These are phyloP conservation scores for Magnolia kwangsiensis DNA, from an alignment of 164 flowering plant species.

Conservation along the genomic window DNA sequence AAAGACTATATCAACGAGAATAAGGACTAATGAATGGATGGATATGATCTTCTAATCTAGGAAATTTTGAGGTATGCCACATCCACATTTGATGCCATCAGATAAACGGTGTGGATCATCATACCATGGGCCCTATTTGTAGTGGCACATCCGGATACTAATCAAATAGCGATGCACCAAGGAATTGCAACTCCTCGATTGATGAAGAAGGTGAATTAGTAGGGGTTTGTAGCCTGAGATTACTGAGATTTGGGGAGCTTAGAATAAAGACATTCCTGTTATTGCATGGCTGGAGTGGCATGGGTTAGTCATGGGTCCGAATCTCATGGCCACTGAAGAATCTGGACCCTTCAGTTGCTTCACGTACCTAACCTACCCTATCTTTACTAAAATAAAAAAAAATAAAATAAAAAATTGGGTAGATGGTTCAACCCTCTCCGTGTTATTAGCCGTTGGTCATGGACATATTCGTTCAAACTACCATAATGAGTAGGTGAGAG, in stretches of 20 bases:
- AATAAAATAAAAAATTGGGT: background rate
- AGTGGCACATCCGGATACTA: background rate
- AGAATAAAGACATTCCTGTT: conserved; percentile 8
- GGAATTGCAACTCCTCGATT: background rate
- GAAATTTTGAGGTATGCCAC: background rate
- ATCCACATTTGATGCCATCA: background rate
- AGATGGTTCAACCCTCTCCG: background rate
- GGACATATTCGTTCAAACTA: background rate
- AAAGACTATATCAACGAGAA: too few species aligned
- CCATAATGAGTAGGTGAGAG: background rate
- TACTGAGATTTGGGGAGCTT: conserved; percentile 18
- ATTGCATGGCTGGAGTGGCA: background rate
- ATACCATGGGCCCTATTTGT: background rate
- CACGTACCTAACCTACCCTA: background rate
- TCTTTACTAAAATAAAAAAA: too few species aligned
- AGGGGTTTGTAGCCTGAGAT: conserved; percentile 6
- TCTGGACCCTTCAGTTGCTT: background rate
- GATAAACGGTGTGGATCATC: background rate
- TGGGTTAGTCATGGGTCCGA: conserved; percentile 7
- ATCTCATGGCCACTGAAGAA: background rate
- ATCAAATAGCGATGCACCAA: background rate
- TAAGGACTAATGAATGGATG: too few species aligned
- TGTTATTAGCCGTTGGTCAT: background rate
- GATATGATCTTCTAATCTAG: too few species aligned
- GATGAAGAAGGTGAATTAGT: background rate